Evolutionary conservation across 2,329 filamentous ascomycete genomes (phyloP).

Genomic region (Pseudopithomyces maydicus): DNA sequence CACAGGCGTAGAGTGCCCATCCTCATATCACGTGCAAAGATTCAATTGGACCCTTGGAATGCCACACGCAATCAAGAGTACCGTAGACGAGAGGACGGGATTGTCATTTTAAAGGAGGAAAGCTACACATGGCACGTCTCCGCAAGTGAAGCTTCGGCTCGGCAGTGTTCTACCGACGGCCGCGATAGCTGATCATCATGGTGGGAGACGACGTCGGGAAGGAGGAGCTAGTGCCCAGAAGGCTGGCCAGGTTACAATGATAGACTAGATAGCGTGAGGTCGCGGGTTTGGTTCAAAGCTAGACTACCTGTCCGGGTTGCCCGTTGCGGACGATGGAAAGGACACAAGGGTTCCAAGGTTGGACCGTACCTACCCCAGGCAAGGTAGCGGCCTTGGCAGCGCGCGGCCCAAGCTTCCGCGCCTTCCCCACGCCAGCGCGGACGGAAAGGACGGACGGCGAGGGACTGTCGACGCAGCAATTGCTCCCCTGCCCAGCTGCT

Average conservation of each 20-base stretch:
- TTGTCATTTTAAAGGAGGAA: not conserved
- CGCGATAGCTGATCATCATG: slow-evolving; percentile 1
- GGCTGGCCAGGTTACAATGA: not conserved
- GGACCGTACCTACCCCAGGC: too few relatives aligned
- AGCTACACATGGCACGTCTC: not conserved
- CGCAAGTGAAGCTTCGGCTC: not conserved
- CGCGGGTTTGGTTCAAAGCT: not conserved
- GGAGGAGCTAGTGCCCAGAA: not conserved
- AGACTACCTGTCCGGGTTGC: not conserved
- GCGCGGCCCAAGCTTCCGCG: slow-evolving; percentile 2
- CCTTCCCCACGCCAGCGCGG: not conserved
- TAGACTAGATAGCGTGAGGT: slow-evolving; percentile 1
- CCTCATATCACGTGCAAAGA: not conserved
- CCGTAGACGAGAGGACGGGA: not conserved
- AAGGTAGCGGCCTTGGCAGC: not conserved
- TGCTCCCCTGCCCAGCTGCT: not conserved
- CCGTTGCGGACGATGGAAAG: not conserved
- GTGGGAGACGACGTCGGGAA: too few relatives aligned
- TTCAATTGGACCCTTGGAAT: too few relatives aligned
- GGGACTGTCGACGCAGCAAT: not conserved
- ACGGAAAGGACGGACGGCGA: not conserved
- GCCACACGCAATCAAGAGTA: not conserved
- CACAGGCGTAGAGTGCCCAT: not conserved
- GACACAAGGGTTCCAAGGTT: too few relatives aligned
- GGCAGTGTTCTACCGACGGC: not conserved